Percentiles rank a stretch among this genome's conserved stretches.
These are phyloP conservation scores for Agrocybe pediades DNA, from an alignment of 768 basidiomycete species.

Conservation along the genomic window DNA sequence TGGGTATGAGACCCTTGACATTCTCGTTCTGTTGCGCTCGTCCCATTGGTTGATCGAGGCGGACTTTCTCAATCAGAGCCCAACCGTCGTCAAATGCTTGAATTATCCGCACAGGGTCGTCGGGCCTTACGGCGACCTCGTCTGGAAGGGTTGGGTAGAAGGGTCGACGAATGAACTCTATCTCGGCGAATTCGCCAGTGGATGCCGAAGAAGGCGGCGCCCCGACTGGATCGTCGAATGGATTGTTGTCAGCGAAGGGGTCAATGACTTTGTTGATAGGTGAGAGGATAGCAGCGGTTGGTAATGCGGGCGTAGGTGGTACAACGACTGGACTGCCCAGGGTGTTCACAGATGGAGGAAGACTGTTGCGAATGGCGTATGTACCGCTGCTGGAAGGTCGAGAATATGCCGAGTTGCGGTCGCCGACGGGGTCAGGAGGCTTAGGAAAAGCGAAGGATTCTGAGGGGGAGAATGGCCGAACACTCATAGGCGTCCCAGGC, in stretches of 20 bases:
- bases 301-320: conserved; percentile 12
- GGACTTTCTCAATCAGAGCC: conserved; percentile 57
- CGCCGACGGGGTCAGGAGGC: conserved; percentile 34
- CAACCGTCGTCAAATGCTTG: conserved; percentile 71
- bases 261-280: conserved; percentile 17
- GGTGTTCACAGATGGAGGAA: not conserved
- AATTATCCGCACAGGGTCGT: conserved; percentile 55
- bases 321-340: conserved; percentile 6
- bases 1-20: conserved; percentile 57
- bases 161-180: conserved; percentile 55
- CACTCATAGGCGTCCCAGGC: conserved; percentile 52
- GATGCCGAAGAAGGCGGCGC: conserved; percentile 10
- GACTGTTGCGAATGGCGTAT: conserved; percentile 1
- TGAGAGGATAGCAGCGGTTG: conserved; percentile 30
- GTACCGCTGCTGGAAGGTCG: conserved; percentile 23
- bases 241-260: conserved; percentile 22
- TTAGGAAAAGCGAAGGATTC: conserved; percentile 73
- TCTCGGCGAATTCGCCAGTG: conserved; percentile 30
- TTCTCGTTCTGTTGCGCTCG: conserved; percentile 22
- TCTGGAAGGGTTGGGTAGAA: conserved; percentile 60
- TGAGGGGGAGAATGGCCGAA: conserved; percentile 65
- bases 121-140: conserved; percentile 53
- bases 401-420: conserved; percentile 14
- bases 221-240: conserved; percentile 25
- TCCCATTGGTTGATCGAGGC: conserved; percentile 21